Evolutionary conservation across 2,329 filamentous ascomycete species (phyloP).

Genomic region (Chaetomium olivaceum): DNA sequence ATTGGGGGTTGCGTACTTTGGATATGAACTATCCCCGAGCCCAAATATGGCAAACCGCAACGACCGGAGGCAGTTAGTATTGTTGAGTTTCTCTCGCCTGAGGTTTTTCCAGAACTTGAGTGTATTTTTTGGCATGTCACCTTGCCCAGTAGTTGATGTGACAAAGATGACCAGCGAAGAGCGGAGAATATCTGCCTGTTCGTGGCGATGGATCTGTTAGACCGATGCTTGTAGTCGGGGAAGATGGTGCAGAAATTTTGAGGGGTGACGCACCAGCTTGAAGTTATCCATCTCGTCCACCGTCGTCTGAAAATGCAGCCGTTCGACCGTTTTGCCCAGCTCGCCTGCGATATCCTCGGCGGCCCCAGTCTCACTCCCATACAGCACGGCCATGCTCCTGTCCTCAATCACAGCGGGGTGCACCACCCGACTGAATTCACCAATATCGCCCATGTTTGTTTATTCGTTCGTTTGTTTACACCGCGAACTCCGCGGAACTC

Average conservation of each 20-base stretch:
- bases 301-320: constrained; percentile 74
- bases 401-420: constrained; percentile 22
- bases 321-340: constrained; percentile 70
- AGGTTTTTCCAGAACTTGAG: constrained; percentile 82
- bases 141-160: constrained; percentile 90
- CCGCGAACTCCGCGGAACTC: neutral
- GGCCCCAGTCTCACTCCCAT: constrained; percentile 94
- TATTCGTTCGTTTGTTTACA: neutral
- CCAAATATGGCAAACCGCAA: constrained; percentile 84
- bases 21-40: constrained; percentile 90
- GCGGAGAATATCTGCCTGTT: constrained; percentile 50
- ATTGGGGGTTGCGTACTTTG: constrained; percentile 61
- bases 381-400: constrained; percentile 68
- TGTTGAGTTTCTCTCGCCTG: constrained; percentile 73
- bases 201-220: neutral
- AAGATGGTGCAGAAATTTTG: neutral
- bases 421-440: neutral
- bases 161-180: constrained; percentile 71
- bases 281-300: constrained; percentile 77
- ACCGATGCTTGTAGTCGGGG: neutral
- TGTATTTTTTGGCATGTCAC: constrained; percentile 85
- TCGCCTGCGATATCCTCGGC: constrained; percentile 89
- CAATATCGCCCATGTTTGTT: constrained; percentile 15
- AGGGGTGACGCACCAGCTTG: constrained; percentile 62
- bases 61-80: constrained; percentile 62